Percentiles rank a stretch among this genome's conserved stretches.
Conservation (phyloP, 352 stramenopile species). For the Globisporangium paddicum region DNA sequence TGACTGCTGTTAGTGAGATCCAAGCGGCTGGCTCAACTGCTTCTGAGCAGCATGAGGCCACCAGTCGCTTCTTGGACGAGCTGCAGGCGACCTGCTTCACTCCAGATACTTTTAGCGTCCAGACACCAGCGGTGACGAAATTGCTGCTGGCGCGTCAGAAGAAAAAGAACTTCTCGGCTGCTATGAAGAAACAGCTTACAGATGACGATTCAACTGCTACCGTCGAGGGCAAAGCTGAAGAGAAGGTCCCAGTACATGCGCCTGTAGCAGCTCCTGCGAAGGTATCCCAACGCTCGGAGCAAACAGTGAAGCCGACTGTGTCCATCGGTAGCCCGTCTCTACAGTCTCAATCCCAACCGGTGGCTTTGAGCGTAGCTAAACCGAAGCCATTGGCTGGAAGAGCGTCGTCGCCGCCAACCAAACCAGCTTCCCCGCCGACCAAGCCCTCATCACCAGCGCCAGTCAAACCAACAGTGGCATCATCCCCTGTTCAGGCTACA, state of each 20-base stretch:
- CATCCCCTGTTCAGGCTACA: background rate
- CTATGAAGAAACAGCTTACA: background rate
- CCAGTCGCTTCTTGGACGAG: background rate
- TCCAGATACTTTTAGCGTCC: background rate
- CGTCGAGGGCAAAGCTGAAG: background rate
- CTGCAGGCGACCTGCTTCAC: conserved; percentile 6
- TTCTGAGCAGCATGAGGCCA: background rate
- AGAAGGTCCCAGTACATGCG: background rate
- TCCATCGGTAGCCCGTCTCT: background rate
- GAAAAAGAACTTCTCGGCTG: background rate
- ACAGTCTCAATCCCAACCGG: background rate
- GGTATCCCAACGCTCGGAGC: background rate
- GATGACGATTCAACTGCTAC: background rate
- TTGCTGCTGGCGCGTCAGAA: conserved; percentile 11
- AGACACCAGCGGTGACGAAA: conserved; percentile 11
- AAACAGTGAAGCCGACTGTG: background rate
- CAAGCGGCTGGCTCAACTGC: background rate
- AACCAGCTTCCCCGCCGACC: background rate
- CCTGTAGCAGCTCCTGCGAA: background rate
- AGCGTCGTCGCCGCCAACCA: background rate
- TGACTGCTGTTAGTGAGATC: background rate
- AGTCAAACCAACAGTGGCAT: background rate
- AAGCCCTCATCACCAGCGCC: background rate
- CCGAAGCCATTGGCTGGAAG: background rate
- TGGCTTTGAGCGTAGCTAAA: background rate